phyloP scores from a whole-genome alignment of 371 early-diverging fungal species.

The Mortierella sp. region DNA sequence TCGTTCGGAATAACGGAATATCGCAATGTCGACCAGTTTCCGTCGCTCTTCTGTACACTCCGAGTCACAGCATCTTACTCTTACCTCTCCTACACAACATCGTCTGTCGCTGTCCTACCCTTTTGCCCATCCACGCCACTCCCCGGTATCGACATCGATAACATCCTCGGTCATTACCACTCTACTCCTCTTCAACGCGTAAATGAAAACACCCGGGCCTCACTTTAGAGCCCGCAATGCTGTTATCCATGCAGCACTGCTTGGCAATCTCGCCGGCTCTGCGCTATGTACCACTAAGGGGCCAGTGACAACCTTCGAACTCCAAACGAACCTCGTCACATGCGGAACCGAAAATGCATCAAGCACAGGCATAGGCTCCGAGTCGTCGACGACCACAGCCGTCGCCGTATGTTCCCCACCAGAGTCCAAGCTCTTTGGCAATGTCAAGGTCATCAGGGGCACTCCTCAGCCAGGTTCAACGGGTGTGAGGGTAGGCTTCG shows the following conservation, averaged over 20 bases:
- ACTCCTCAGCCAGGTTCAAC: constrained; percentile 35
- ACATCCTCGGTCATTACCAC: background rate
- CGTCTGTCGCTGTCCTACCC: no score
- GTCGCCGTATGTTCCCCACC: constrained; percentile 30
- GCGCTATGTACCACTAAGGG: constrained; percentile 8
- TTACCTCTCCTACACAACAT: no score
- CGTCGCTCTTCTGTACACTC: no score
- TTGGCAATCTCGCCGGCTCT: constrained; percentile 4
- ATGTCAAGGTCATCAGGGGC: constrained; percentile 28
- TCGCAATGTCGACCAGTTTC: no score
- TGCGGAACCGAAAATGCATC: constrained; percentile 14
- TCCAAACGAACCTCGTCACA: constrained; percentile 37
- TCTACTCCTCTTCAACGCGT: background rate
- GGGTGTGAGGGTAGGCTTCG: constrained; percentile 30
- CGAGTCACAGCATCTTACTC: no score
- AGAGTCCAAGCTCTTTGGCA: constrained; percentile 40
- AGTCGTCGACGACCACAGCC: background rate
- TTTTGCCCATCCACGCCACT: no score
- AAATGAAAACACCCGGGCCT: background rate
- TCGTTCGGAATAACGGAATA: no score
- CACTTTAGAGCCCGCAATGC: background rate
- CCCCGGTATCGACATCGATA: no score
- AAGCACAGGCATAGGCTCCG: background rate
- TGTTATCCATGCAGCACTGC: background rate
- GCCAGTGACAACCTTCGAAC: constrained; percentile 23